These are phyloP conservation scores for Orbilia javanica DNA, from an alignment of 2,329 filamentous ascomycete genomes.

Conservation along the genomic window DNA sequence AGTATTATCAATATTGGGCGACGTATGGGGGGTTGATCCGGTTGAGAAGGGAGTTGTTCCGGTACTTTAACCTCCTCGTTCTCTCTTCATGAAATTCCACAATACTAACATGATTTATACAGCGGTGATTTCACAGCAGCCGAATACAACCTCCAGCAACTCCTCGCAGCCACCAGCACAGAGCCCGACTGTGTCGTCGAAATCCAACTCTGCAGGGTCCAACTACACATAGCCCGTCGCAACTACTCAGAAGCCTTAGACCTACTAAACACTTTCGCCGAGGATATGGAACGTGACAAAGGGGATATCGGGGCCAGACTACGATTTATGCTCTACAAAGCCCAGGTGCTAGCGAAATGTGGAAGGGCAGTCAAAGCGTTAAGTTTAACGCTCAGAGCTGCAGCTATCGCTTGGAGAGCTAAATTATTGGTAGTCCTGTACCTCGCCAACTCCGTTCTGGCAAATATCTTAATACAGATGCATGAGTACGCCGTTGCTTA, in stretches of 20 bases:
- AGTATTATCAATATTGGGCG: conserved; percentile 79
- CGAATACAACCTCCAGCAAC: conserved; percentile 71
- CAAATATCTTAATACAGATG: conserved; percentile 77
- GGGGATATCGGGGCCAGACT: conserved; percentile 77
- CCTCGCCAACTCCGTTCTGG: conserved; percentile 76
- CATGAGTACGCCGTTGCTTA: conserved; percentile 77
- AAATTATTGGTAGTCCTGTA: conserved; percentile 78
- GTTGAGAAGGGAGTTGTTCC: conserved; percentile 73
- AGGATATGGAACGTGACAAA: conserved; percentile 69
- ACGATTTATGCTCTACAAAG: conserved; percentile 79
- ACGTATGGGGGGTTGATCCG: conserved; percentile 77
- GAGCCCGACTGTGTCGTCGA: conserved; percentile 74
- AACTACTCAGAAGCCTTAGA: conserved; percentile 70
- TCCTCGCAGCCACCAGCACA: conserved; percentile 69
- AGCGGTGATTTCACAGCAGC: conserved; percentile 71
- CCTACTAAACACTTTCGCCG: conserved; percentile 70
- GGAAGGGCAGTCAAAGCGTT: conserved; percentile 81
- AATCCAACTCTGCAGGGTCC: conserved; percentile 73
- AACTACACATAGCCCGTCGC: conserved; percentile 71
- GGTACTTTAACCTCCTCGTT: conserved; percentile 62
- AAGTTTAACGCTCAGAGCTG: conserved; percentile 80
- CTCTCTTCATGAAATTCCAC: conserved; percentile 10
- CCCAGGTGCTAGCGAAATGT: conserved; percentile 75
- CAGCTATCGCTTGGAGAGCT: conserved; percentile 78
- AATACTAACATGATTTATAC: conserved; percentile 43